Evolutionary conservation across 1,284 basidiomycete genomes (phyloP).

Genomic region (Hortiboletus rubellus): DNA sequence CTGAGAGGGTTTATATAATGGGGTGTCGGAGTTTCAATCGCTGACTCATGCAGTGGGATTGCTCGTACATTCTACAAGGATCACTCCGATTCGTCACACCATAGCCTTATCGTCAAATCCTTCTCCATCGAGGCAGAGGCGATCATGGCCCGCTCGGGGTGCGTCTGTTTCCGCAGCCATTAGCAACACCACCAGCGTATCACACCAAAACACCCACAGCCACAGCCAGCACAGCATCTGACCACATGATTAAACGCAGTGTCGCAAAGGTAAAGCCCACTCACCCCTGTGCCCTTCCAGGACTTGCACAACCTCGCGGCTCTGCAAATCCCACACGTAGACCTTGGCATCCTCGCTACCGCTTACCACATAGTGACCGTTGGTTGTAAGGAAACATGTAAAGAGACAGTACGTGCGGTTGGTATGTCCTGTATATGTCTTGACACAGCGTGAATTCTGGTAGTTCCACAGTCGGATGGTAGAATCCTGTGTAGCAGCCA

Average conservation of each 20-base stretch:
- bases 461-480: conserved; percentile 94
- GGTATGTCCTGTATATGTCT: conserved; percentile 84
- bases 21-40: conserved; percentile 27
- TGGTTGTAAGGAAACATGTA: conserved; percentile 58
- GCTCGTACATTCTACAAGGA: conserved; percentile 9
- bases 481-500: conserved; percentile 90
- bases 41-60: conserved; percentile 12
- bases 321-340: conserved; percentile 91
- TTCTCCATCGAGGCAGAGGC: conserved; percentile 85
- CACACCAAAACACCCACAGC: conserved; percentile 50
- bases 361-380: conserved; percentile 69
- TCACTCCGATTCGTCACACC: conserved; percentile 51
- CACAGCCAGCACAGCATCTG: conserved; percentile 74
- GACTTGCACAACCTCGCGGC: conserved; percentile 69
- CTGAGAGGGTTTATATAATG: conserved; percentile 25
- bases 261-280: conserved; percentile 18
- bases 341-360: conserved; percentile 91
- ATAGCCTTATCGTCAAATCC: conserved; percentile 77
- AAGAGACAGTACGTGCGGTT: conserved; percentile 80
- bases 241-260: conserved; percentile 12
- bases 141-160: conserved; percentile 70
- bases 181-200: conserved; percentile 1
- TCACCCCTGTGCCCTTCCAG: conserved; percentile 81
- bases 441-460: conserved; percentile 88
- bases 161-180: conserved; percentile 48